These are phyloP conservation scores for Fusarium drepaniforme DNA, from an alignment of 2,329 filamentous ascomycete species.

Conservation along the genomic window DNA sequence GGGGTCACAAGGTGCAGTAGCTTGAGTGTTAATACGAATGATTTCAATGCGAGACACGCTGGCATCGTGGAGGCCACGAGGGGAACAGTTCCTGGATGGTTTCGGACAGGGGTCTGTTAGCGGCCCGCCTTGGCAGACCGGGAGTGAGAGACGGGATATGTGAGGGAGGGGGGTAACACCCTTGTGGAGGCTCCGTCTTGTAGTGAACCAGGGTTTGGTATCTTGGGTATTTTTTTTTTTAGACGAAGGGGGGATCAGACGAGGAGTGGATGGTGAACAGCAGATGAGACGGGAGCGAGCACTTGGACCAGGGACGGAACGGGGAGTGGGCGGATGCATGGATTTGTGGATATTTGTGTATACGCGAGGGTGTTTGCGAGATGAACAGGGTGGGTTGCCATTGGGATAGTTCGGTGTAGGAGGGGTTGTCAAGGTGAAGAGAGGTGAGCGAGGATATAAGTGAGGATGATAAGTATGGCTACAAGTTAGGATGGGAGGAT, in stretches of 20 bases:
- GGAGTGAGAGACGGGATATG: constrained; percentile 7
- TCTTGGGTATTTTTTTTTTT: not conserved
- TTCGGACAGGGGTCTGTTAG: constrained; percentile 2
- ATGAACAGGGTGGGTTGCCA: not conserved
- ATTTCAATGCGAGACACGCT: constrained; percentile 17
- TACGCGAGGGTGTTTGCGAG: constrained; percentile 1
- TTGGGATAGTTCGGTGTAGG: not conserved
- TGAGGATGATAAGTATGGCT: not conserved
- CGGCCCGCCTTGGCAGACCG: constrained; percentile 3
- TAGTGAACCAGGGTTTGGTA: not conserved
- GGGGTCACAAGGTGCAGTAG: constrained; percentile 20
- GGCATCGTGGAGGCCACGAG: constrained; percentile 4
- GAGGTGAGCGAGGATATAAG: not conserved
- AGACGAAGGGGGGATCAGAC: constrained; percentile 8
- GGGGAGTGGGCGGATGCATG: constrained; percentile 6
- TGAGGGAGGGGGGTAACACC: not conserved
- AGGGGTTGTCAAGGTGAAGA: not conserved
- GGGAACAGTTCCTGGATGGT: not conserved
- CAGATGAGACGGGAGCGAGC: constrained; percentile 10
- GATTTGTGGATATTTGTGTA: constrained; percentile 5
- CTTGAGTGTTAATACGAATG: not conserved
- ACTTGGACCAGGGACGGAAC: constrained; percentile 5
- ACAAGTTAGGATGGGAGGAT: not conserved
- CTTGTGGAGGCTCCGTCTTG: not conserved
- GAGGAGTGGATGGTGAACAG: constrained; percentile 31